Evolutionary conservation across 345 rosid species (phyloP).

Genomic region (Laguncularia racemosa): DNA sequence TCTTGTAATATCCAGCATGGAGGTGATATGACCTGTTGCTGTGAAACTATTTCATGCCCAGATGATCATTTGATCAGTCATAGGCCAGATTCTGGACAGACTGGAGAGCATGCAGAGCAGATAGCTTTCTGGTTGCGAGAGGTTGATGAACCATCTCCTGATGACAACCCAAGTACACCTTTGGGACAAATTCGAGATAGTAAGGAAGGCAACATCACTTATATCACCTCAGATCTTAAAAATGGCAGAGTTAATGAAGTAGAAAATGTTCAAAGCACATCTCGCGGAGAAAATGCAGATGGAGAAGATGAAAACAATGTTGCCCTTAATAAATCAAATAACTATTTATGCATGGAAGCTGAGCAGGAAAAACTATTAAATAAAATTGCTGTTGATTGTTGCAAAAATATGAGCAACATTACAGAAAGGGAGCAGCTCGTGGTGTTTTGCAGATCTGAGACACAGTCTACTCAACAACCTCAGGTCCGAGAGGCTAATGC

Average conservation of each 20-base stretch:
- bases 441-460: too few species aligned
- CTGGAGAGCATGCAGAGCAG: too few species aligned
- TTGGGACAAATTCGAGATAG: constrained; percentile 13
- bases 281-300: constrained; percentile 17
- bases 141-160: constrained; percentile 3
- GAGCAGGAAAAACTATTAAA: constrained; percentile 7
- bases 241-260: constrained; percentile 10
- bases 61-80: too few species aligned
- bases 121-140: background rate
- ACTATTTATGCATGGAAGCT: constrained; percentile 8
- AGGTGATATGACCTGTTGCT: background rate
- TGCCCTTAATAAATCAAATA: constrained; percentile 5
- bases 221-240: constrained; percentile 8
- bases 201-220: constrained; percentile 10
- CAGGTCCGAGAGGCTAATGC: too few species aligned
- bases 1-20: too few species aligned
- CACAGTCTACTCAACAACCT: too few species aligned
- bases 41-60: too few species aligned
- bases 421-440: constrained; percentile 10
- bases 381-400: constrained; percentile 9
- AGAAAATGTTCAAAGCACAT: constrained; percentile 11
- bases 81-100: too few species aligned
- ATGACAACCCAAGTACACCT: constrained; percentile 11
- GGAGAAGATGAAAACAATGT: constrained; percentile 16
- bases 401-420: constrained; percentile 5